Evolutionary conservation across 768 basidiomycete genomes (phyloP), one percentile per base, ranked within the genome.

Genomic region (Rhodotorula sphaerocarpa): DNA sequence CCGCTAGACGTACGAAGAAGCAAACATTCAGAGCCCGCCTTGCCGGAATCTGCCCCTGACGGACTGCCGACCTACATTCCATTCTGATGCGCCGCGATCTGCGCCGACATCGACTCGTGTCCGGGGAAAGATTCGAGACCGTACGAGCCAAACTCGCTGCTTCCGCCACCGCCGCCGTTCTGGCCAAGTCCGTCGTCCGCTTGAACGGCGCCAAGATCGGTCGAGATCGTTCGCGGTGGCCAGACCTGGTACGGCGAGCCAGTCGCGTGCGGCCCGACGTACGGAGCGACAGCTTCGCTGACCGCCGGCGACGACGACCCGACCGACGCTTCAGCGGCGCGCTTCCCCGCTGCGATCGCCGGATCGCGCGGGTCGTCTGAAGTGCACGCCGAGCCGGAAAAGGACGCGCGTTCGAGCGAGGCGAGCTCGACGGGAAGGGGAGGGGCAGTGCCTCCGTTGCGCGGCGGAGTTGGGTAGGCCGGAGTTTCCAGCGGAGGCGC

Each of bases 261-360:
- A 2, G 50, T 12, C 33, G 50, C 33, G 14, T 21, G 18, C 10
- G 50, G n/a, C 21, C 14, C 7, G 34, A 15, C 2, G 10, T 12
- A 25, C 34, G 16, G n/a, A n/a, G n/a, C 50, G 50, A 51, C 7
- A 25, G 52, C 18, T 18, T 27, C 39, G 46, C 34, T 46, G 25
- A 25, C 45, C 25, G n/a, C 33, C 16, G 33, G 18, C 23, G 33
- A 25, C 4, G 56, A 41, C 11, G 56, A 6, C 21, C 39, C 7
- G 23, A 27, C 39, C 47, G 41, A 28, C 0, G 20, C 39, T 0
- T n/a, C n/a, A 39, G 36, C 36, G 36, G 36, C 36, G 10, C 52
- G 52, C 46, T 61, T 61, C 12, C 59, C 59, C 3, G 59, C 59
- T 3, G 59, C 51, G 52, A 61, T 47, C 21, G 52, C 21, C 15